A percentile compares a stretch with the other conserved stretches of the same genome.
phyloP scores from a whole-genome alignment of 495 filamentous ascomycete genomes.

The Penicillium verhagenii region DNA sequence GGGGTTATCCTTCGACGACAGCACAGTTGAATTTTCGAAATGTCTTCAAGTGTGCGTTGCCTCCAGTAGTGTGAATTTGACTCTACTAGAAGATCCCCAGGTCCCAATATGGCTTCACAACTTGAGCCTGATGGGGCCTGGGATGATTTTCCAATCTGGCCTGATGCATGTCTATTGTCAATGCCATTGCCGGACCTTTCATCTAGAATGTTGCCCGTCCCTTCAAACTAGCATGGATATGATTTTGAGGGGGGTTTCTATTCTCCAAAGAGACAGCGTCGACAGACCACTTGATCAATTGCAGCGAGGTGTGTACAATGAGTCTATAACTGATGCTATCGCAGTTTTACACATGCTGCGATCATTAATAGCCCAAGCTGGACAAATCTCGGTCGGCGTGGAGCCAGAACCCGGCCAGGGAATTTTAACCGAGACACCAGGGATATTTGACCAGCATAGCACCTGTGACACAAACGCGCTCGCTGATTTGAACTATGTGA shows the following conservation, averaged over 20 bases:
- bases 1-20: constrained; percentile 7
- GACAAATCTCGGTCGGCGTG: not conserved
- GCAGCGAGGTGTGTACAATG: not conserved
- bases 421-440: not conserved
- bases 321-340: not conserved
- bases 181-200: not conserved
- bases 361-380: not conserved
- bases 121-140: constrained; percentile 3
- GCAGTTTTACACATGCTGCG: not conserved
- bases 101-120: constrained; percentile 5
- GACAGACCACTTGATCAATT: not conserved
- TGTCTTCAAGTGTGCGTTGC: constrained; percentile 3
- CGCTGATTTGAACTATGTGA: constrained; percentile 5
- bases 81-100: not conserved
- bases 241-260: not conserved
- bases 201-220: not conserved
- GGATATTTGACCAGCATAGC: not conserved
- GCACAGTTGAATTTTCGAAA: not conserved
- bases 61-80: not conserved
- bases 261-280: not conserved
- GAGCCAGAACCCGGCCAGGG: not conserved
- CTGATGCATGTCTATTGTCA: constrained; percentile 10
- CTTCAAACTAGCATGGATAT: constrained; percentile 2
- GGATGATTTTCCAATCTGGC: constrained; percentile 5
- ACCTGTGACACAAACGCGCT: not conserved